Conservation (phyloP, 1,284 basidiomycete genomes). For the Sanghuangporus weigelae region DNA sequence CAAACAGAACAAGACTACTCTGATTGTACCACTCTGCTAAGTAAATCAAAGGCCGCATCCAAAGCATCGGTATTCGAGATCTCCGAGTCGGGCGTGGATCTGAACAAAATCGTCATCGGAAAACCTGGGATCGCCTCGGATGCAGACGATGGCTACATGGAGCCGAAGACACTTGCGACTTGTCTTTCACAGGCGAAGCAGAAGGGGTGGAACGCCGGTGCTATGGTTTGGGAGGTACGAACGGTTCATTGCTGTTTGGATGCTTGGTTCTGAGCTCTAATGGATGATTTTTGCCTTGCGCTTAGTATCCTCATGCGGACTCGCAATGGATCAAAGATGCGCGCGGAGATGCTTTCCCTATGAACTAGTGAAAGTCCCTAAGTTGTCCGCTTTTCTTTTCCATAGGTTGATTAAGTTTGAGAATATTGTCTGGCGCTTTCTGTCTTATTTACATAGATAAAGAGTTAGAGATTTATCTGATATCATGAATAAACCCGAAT, state of each 20-base stretch:
- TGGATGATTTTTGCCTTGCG: background rate
- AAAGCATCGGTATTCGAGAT: constrained; percentile 25
- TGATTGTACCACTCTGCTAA: constrained; percentile 20
- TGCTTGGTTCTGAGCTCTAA: background rate
- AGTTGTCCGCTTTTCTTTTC: no score
- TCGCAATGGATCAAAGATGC: constrained; percentile 17
- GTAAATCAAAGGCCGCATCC: constrained; percentile 17
- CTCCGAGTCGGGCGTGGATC: constrained; percentile 18
- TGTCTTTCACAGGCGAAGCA: constrained; percentile 21
- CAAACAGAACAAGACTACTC: constrained; percentile 19
- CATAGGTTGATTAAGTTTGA: no score
- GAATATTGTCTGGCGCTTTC: no score
- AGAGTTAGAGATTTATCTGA: no score
- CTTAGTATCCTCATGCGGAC: constrained; percentile 16
- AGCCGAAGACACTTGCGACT: constrained; percentile 19
- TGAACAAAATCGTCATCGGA: constrained; percentile 25
- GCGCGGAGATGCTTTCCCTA: constrained; percentile 11
- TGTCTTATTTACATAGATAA: no score
- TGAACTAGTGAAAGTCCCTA: no score
- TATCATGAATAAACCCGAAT: background rate
- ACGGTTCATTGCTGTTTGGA: background rate
- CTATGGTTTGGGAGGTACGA: constrained; percentile 22
- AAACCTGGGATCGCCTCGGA: constrained; percentile 22
- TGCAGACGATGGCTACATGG: constrained; percentile 22
- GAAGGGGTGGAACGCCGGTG: constrained; percentile 23